Conservation (phyloP, 768 basidiomycete species). For the Leccinum rimulosum region DNA sequence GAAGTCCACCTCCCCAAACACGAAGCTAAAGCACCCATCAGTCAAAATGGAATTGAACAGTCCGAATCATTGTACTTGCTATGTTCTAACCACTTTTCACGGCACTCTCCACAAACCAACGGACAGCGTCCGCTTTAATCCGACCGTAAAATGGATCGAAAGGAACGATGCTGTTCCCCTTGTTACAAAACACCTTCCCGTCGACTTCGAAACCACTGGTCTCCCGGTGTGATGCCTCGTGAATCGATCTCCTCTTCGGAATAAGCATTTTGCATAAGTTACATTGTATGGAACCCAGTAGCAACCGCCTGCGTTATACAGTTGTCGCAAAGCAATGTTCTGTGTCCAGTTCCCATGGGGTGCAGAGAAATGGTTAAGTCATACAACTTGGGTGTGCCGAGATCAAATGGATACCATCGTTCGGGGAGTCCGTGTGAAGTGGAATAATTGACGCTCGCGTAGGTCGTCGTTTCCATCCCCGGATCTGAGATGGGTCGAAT, state of each 20-base stretch:
- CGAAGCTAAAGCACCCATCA: conserved; percentile 39
- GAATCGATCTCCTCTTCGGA: conserved; percentile 40
- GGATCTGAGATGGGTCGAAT: too few relatives aligned
- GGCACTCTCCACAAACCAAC: conserved; percentile 54
- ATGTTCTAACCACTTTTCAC: conserved; percentile 57
- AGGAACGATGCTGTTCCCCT: conserved; percentile 58
- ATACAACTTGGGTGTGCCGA: too few relatives aligned
- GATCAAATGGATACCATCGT: too few relatives aligned
- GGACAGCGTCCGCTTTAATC: conserved; percentile 45
- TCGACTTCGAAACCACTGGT: conserved; percentile 45
- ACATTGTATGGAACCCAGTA: conserved; percentile 58
- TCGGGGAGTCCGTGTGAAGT: too few relatives aligned
- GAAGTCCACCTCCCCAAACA: conserved; percentile 58
- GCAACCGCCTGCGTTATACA: conserved; percentile 40
- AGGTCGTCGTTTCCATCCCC: too few relatives aligned
- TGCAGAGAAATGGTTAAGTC: conserved; percentile 2
- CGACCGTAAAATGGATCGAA: conserved; percentile 60
- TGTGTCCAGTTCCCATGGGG: conserved; percentile 5
- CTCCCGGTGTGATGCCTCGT: conserved; percentile 42
- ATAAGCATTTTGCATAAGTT: conserved; percentile 49
- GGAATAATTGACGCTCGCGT: too few relatives aligned
- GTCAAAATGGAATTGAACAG: not conserved
- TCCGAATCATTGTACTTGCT: conserved; percentile 34
- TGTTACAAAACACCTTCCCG: conserved; percentile 52
- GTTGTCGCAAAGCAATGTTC: conserved; percentile 11